Percentiles rank a stretch among this genome's conserved stretches.
These are phyloP conservation scores for Coffea eugenioides DNA, from an alignment of 257 asterid species.

Conservation along the genomic window DNA sequence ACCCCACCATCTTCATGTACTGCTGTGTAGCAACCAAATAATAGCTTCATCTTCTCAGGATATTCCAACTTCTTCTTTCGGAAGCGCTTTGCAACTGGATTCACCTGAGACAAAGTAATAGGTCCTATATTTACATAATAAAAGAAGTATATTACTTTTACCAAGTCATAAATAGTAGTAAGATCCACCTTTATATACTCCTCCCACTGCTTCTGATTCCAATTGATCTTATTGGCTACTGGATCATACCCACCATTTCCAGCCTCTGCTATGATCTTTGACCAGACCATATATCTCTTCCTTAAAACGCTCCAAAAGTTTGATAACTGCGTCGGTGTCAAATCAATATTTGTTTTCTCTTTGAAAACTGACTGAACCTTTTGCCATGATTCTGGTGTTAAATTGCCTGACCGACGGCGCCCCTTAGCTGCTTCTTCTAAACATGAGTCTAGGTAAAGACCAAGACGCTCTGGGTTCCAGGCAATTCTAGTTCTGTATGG, in stretches of 20 bases:
- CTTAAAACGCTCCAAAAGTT: neutral
- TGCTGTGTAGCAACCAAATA: neutral
- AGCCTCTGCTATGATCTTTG: neutral
- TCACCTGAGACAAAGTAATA: neutral
- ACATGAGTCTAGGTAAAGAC: neutral
- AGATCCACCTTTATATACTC: neutral
- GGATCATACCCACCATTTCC: neutral
- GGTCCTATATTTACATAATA: neutral
- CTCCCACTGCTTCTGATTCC: neutral
- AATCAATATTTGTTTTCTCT: neutral
- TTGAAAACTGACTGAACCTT: neutral
- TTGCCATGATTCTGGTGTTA: neutral
- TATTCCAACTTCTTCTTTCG: neutral
- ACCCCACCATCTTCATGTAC: neutral
- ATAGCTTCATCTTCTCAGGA: neutral
- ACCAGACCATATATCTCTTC: neutral
- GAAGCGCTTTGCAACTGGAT: neutral
- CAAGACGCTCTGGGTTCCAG: neutral
- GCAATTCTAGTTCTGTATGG: neutral
- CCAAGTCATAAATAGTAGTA: neutral
- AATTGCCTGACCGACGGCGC: neutral
- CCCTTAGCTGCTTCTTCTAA: neutral
- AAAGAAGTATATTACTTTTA: neutral
- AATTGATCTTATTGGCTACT: neutral
- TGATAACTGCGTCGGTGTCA: neutral